Base-by-base conservation (phyloP, 2,329 filamentous ascomycete genomes). In the Chaetomium globosum region DNA sequence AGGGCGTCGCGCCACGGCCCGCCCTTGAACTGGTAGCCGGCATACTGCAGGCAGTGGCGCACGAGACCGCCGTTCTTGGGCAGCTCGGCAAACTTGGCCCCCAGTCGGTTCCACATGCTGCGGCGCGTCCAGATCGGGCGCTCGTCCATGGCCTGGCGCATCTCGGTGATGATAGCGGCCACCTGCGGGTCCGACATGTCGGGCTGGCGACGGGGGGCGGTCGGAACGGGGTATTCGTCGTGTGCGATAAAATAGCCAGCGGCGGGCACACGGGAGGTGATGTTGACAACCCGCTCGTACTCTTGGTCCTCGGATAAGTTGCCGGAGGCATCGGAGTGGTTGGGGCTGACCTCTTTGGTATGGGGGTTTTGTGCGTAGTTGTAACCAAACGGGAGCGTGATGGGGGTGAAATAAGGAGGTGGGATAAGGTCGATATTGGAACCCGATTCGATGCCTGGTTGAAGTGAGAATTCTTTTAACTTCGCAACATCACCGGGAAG, bases 1-100 rank as follows among this genome's bases (percentile, higher is more conserved):
- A 97, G 87, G 3, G 91, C 89, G 75, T 98, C 93, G 68, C 92
- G 86, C 90, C 92, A 99, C 0, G 95, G 93, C 0, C 95, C 95
- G 26, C 90, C 92, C 65, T 90, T 89, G 82, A 98, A 97, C 77
- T 93, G 92, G 78, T 97, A 99, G 9, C 91, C 93, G 4, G 92
- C 87, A 72, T 95, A 94, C 68, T 92, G 90, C 60, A 93, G 85
- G 55, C 91, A 91, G 73, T 89, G 85, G 72, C 92, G 90, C 66
- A 97, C 77, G 51, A 84, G 77, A 65, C 84, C 84, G 75, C 81
- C 85, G 66, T 82, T 81, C 52, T 80, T 80, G 30, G 72, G 72
- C 4, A 73, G 68, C 23, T 69, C 68, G 21, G 74, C 75, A 46
- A 77, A 72, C 57, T 69, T 72, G 53, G 69, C 64, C 2, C 78